Base-by-base conservation (phyloP, 495 filamentous ascomycete genomes). In the Rhypophila decipiens region DNA sequence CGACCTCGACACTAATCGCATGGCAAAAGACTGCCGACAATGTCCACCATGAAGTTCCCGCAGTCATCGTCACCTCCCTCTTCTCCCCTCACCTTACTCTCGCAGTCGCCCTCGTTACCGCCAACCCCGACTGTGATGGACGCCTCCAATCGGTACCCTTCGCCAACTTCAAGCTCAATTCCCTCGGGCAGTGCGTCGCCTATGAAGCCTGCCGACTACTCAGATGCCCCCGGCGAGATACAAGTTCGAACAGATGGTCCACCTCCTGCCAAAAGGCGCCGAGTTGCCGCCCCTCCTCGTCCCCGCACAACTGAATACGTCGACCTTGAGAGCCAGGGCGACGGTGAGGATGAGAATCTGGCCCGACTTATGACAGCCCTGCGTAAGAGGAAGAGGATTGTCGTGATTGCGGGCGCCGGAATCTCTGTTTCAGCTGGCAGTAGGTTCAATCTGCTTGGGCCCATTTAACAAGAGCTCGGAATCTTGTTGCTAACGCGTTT, bases 381-480 rank as follows among this genome's bases (percentile, higher is more conserved):
- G 50, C 83, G 85, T 46, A 86, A 86, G 60, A 93, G 89, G 68
- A 84, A 85, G 65, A 96, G 95, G 69, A 95, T 98, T 56, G 88
- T 98, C 17, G 88, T 96, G 35, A 87, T 98, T 65, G 91, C 91
- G 24, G 93, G 93, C 41, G 93, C 93, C 24, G 93, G 93, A 42
- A 97, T 98, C 50, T 97, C 93, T 29, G 91, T 94, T 12, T 88
- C 90, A 38, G 94, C 93, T 52, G 93, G 93, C 45, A 93, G 90
- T 95, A 83, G 57, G 88, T 83, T 46, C 57, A 50, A 23, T 40
- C 39, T 44, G n/a, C n/a, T n/a, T n/a, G n/a, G n/a, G n/a, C n/a
- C n/a, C n/a, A n/a, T n/a, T n/a, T n/a, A n/a, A n/a, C n/a, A n/a
- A n/a, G n/a, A n/a, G n/a, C n/a, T n/a, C n/a, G n/a, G 31, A 17